Percentiles rank a stretch among this genome's conserved stretches.
Evolutionary conservation across 345 rosid genomes (phyloP).

Genomic region (Eucalyptus sp.): DNA sequence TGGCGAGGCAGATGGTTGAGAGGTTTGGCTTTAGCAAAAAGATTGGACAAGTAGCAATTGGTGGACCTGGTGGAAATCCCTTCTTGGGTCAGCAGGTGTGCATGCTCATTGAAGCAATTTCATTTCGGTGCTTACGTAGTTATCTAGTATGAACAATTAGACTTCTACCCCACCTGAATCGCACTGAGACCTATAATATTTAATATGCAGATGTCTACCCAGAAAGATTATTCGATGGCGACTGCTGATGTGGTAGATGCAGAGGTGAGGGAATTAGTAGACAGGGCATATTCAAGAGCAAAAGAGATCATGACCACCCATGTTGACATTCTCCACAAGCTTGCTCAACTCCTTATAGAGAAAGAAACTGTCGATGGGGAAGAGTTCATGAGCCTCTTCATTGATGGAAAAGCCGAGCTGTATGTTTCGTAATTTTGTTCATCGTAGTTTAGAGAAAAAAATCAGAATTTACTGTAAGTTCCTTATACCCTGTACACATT

Average conservation of each 20-base stretch:
- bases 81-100: constrained; percentile 78
- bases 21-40: constrained; percentile 96
- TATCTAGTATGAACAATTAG: neutral
- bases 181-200: neutral
- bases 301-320: constrained; percentile 62
- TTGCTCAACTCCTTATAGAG: constrained; percentile 84
- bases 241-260: constrained; percentile 91
- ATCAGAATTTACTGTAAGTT: neutral
- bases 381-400: constrained; percentile 98
- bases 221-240: constrained; percentile 98
- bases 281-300: constrained; percentile 66
- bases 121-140: neutral
- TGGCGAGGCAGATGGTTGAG: constrained; percentile 99
- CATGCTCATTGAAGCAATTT: neutral
- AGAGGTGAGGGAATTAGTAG: constrained; percentile 86
- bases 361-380: constrained; percentile 97
- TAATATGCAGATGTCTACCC: constrained; percentile 66
- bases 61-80: constrained; percentile 94
- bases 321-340: constrained; percentile 68
- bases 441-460: neutral
- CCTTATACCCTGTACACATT: neutral
- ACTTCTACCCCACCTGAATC: neutral
- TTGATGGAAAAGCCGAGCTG: constrained; percentile 92
- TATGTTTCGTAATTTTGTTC: constrained; percentile 31
- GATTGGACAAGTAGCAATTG: constrained; percentile 94